A percentile compares a stretch with the other conserved stretches of the same genome.
These are phyloP conservation scores for Avicennia marina DNA, from an alignment of 257 asterid genomes.

Conservation along the genomic window DNA sequence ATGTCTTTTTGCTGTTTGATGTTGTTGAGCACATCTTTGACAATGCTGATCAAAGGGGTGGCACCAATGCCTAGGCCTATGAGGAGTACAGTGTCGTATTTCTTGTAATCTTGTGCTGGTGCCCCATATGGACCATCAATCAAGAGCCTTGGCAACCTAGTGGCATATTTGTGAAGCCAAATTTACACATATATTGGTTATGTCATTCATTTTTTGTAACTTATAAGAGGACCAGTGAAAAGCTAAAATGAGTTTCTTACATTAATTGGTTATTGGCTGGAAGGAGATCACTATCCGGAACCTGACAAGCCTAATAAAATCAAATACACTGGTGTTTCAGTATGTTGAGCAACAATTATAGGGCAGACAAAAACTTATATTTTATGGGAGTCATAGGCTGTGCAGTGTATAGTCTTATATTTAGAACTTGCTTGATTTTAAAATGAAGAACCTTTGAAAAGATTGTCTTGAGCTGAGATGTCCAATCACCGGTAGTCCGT, in stretches of 20 bases:
- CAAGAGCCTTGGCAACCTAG: not conserved
- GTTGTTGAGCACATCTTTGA: not conserved
- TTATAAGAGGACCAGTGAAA: not conserved
- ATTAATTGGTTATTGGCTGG: not conserved
- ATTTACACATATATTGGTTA: not conserved
- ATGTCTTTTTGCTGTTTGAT: not conserved
- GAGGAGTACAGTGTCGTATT: not conserved
- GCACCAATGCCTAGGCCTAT: not conserved
- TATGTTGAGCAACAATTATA: too few species aligned
- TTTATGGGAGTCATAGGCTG: too few species aligned
- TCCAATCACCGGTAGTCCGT: not conserved
- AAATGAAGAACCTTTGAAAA: not conserved
- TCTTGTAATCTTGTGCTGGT: not conserved
- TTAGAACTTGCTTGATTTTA: not conserved
- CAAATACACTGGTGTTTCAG: too few species aligned
- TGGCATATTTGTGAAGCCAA: not conserved
- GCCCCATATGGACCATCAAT: not conserved
- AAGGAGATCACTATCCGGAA: not conserved
- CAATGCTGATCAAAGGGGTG: not conserved
- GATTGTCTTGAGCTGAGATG: not conserved
- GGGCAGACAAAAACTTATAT: too few species aligned
- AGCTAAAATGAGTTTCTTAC: not conserved
- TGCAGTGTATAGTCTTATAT: too few species aligned
- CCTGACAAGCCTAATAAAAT: not conserved
- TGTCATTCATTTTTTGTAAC: not conserved